A percentile compares a stretch with the other conserved stretches of the same genome.
phyloP scores from a whole-genome alignment of 1,284 basidiomycete species.

The Trichosporon inkin region DNA sequence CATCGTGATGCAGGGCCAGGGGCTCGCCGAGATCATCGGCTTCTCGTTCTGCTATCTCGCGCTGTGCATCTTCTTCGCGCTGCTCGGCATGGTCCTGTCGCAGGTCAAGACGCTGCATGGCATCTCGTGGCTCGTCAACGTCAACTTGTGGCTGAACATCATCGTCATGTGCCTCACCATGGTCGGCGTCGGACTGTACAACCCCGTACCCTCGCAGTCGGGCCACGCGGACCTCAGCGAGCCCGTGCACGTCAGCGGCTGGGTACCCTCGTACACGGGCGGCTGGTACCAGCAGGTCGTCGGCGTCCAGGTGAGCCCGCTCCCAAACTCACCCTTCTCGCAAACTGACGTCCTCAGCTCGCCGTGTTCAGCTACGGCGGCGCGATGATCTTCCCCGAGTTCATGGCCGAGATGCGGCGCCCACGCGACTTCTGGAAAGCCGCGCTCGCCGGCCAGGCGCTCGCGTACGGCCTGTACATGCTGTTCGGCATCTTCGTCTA shows the following conservation, averaged over 20 bases:
- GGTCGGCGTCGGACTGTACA: conserved; percentile 17
- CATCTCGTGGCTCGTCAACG: conserved; percentile 14
- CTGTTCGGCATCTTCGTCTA: conserved; percentile 53
- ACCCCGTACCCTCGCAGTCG: conserved; percentile 53
- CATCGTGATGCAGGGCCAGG: conserved; percentile 13
- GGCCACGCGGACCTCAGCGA: conserved; percentile 40
- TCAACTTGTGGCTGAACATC: conserved; percentile 16
- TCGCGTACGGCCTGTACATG: conserved; percentile 56
- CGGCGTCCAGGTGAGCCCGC: conserved; percentile 48
- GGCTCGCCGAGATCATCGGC: conserved; percentile 12
- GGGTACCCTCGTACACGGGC: conserved; percentile 51
- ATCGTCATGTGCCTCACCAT: conserved; percentile 14
- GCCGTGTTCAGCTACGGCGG: conserved; percentile 59
- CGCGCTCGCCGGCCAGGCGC: conserved; percentile 58
- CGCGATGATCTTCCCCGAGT: conserved; percentile 57
- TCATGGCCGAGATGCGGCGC: conserved; percentile 66
- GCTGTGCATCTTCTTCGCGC: conserved; percentile 12
- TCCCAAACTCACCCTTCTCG: conserved; percentile 56
- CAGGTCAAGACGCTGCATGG: conserved; percentile 22
- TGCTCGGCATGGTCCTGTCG: conserved; percentile 10
- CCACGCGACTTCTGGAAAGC: conserved; percentile 70
- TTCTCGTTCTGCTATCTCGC: conserved; percentile 20
- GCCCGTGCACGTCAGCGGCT: conserved; percentile 54
- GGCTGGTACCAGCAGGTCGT: conserved; percentile 42
- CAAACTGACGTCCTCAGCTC: conserved; percentile 55